Base-by-base conservation (phyloP, 805 yeast species). In the Ogataea ganodermae region DNA sequence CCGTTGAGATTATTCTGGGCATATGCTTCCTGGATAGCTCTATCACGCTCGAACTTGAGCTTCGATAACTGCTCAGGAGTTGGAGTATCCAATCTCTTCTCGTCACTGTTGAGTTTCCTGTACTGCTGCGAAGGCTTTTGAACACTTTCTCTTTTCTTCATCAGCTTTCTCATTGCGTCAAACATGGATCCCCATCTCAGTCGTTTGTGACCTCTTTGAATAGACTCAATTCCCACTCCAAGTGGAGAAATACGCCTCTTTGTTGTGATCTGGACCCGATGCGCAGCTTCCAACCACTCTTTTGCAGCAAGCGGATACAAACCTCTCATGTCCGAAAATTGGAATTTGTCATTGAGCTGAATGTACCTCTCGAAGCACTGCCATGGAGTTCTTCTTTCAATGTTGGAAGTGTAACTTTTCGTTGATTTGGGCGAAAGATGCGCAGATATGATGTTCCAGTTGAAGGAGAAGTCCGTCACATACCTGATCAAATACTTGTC, bases 331-430 rank as follows among this genome's bases (percentile, higher is more conserved):
- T 92, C 98, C 35, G 81, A 73, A 50, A 89, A 80, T 54, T 89
- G 95, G 59, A 90, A 92, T 49, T 84, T 83, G 50, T 92, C 97
- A 58, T 88, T 89, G 55, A 94, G 74, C 69, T 92, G 98, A 51
- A 91, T 84, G 73, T 92, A 94, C 55, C 99, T 74, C 67, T 94
- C 99, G 70, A 94, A 94, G 65, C 98, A 92, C 65, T 92, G 98
- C 99, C 99, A 94, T 0, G 99, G 96, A 0, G 98, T 94, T 60
- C 99, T 78, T 60, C 97, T 79, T 66, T 94, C 98, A 48, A 90
- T 89, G 60, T 89, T 90, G 0, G 98, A 86, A 31, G 83, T 79
- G 64, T 89, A 90, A 12, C 84, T 79, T 53, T 81, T 75, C 0
- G 89, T 79, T 2, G 89, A 79, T 42, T 77, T 73, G 2, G 84